These are phyloP conservation scores for Melaleuca alternifolia DNA, from an alignment of 345 rosid species.

Conservation along the genomic window DNA sequence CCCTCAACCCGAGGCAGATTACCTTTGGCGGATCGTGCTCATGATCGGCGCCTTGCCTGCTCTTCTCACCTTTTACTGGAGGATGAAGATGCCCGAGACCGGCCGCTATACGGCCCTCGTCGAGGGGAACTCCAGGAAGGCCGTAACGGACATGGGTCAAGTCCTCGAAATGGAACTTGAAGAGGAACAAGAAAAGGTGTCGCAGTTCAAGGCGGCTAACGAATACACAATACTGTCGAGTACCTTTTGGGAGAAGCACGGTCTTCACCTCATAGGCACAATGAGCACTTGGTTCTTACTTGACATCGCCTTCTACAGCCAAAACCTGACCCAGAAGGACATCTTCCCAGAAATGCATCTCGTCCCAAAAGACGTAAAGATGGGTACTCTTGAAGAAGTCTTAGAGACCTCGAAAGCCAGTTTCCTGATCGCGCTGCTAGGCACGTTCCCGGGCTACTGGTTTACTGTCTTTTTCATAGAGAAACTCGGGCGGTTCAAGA, in stretches of 20 bases:
- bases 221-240: constrained; percentile 12
- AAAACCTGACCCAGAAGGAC: constrained; percentile 39
- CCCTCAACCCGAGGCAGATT: constrained; percentile 35
- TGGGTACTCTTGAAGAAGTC: constrained; percentile 32
- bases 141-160: constrained; percentile 33
- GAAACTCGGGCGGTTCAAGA: constrained; percentile 24
- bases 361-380: not conserved
- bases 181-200: constrained; percentile 15
- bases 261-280: constrained; percentile 33
- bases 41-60: constrained; percentile 50
- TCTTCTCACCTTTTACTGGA: constrained; percentile 29
- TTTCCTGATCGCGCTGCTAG: constrained; percentile 28
- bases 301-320: constrained; percentile 46
- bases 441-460: constrained; percentile 51
- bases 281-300: constrained; percentile 39
- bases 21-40: constrained; percentile 32
- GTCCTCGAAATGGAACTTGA: constrained; percentile 30
- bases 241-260: constrained; percentile 24
- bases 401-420: constrained; percentile 32
- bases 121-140: constrained; percentile 37
- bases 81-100: constrained; percentile 54
- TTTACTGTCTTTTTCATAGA: constrained; percentile 36
- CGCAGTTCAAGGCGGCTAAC: constrained; percentile 15
- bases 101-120: constrained; percentile 42
- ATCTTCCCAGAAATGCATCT: constrained; percentile 27